A percentile compares a stretch with the other conserved stretches of the same genome.
These are phyloP conservation scores for Castanea crenata DNA, from an alignment of 306 rosid genomes.

Conservation along the genomic window DNA sequence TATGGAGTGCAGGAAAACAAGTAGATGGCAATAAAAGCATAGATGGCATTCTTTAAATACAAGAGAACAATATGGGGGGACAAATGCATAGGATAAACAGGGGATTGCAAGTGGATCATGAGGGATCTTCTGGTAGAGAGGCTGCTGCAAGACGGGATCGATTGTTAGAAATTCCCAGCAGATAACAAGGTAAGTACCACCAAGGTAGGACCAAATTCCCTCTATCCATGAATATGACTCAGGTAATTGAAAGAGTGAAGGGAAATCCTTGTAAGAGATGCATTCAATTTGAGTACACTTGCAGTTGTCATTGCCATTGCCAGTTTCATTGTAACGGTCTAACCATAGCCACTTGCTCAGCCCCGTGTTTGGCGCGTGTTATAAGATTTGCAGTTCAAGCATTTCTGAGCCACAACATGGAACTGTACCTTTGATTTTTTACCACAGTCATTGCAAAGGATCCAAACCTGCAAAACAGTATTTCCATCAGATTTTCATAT, in stretches of 20 bases:
- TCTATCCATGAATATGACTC: not conserved
- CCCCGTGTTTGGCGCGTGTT: conserved; percentile 79
- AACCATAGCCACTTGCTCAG: conserved; percentile 37
- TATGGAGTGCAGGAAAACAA: no score
- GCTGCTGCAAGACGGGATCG: not conserved
- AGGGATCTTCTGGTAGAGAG: not conserved
- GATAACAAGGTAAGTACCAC: not conserved
- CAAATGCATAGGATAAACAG: not conserved
- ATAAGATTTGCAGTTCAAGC: conserved; percentile 75
- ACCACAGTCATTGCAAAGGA: conserved; percentile 86
- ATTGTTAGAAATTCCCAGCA: not conserved
- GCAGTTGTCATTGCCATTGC: not conserved
- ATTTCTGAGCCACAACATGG: conserved; percentile 79
- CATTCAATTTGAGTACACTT: not conserved
- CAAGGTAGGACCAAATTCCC: not conserved
- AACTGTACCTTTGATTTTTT: conserved; percentile 56
- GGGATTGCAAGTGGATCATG: not conserved
- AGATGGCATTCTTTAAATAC: not conserved
- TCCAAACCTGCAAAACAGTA: conserved; percentile 55
- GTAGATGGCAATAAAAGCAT: not conserved
- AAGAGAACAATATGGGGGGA: not conserved
- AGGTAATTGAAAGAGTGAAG: not conserved
- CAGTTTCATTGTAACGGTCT: not conserved
- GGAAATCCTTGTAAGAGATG: not conserved
- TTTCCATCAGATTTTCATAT: not conserved